Evolutionary conservation across 1,139 yeast genomes (phyloP).

Genomic region (Kodamaea ohmeri): DNA sequence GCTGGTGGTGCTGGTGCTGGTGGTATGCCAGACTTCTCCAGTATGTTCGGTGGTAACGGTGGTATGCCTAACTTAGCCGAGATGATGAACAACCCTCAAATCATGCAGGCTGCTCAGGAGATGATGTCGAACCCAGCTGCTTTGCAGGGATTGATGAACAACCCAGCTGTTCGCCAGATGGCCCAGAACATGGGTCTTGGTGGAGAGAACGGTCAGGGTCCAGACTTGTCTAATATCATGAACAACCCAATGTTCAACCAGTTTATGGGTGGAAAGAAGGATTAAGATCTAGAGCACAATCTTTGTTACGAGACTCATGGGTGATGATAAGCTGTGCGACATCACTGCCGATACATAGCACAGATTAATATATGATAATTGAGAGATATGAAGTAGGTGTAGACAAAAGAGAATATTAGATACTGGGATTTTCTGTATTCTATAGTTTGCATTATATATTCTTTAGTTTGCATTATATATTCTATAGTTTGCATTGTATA

Average conservation of each 20-base stretch:
- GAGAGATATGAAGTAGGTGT: no score
- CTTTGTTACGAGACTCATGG: no score
- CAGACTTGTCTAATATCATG: conserved; percentile 69
- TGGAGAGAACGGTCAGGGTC: conserved; percentile 47
- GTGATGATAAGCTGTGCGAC: no score
- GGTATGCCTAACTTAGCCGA: conserved; percentile 52
- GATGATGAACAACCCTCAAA: conserved; percentile 82
- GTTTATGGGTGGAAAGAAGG: conserved; percentile 39
- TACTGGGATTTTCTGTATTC: no score
- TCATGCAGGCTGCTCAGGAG: conserved; percentile 90
- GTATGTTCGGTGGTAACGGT: conserved; percentile 57
- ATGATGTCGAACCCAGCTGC: conserved; percentile 91
- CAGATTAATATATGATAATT: no score
- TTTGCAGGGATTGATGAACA: conserved; percentile 70
- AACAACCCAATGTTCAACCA: conserved; percentile 75
- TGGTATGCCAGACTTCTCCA: conserved; percentile 70
- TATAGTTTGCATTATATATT: no score
- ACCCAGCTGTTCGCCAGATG: conserved; percentile 78
- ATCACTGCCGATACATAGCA: no score
- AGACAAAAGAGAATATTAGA: no score
- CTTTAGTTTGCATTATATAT: no score
- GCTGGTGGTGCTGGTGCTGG: conserved; percentile 49
- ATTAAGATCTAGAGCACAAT: neutral
- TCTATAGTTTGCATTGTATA: no score
- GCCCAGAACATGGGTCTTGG: conserved; percentile 68